Base-by-base conservation (phyloP, 768 basidiomycete genomes). In the Clitopilus hobsonii region DNA sequence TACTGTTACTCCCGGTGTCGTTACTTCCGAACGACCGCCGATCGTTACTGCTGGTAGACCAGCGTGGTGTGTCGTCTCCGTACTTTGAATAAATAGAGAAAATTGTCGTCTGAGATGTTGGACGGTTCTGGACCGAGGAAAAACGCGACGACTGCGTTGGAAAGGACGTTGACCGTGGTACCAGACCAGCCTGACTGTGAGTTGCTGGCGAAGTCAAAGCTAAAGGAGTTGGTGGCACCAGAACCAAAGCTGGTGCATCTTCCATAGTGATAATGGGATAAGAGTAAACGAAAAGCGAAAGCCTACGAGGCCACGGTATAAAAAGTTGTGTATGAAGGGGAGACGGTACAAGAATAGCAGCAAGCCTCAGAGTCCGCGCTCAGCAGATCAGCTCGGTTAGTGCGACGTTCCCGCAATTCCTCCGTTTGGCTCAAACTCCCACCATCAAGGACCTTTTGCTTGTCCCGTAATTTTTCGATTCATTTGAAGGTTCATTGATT, bases 21-120 rank as follows among this genome's bases (percentile, higher is more conserved):
- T 74, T 73, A 41, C 26, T 27, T 18, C 26, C n/a, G 26, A 32
- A 51, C 5, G 71, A 63, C 28, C 62, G 69, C 48, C 65, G 71
- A 57, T 71, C 72, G n/a, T n/a, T n/a, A 56, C 71, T 67, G 45
- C 66, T 58, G 25, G 66, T 52, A n/a, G 66, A 63, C 78, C 80
- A 84, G 73, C 71, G 70, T 55, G 24, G 30, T 16, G 14, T 18
- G 26, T 84, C 81, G 66, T 86, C 85, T 52, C 83, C 83, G 67
- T 93, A 93, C 90, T 91, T 91, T 49, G 88, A 90, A 67, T 91
- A 93, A 54, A 93, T 92, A 52, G 88, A 85, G 65, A 87, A 83
- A 65, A 92, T 88, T 11, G 89, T 83, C 49, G 86, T 83, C 62
- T 89, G 89, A 11, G 87, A 83, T 0, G 86, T 85, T 54, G 73